phyloP scores from a whole-genome alignment of 176 grass and related monocot species.

The Hordeum vulgare region MorexV3_pseudomolecules_assembly NC_058520.1:77825450-77825949 shows the following conservation, averaged over 20 bases:
- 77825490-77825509: constrained; percentile 18
- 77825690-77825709: background rate
- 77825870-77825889: constrained; percentile 65
- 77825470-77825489: constrained; percentile 19
- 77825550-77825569: constrained; percentile 6
- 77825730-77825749: background rate
- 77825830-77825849: background rate
- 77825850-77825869: constrained; percentile 57
- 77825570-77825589: constrained; percentile 20
- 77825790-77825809: background rate
- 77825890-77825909: constrained; percentile 75
- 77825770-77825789: background rate
- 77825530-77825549: constrained; percentile 7
- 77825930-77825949: background rate
- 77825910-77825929: constrained; percentile 59
- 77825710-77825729: background rate
- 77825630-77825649: constrained; percentile 75
- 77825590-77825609: constrained; percentile 48
- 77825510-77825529: constrained; percentile 5
- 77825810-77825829: background rate
- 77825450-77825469: constrained; percentile 21
- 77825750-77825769: background rate
- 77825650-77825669: constrained; percentile 66
- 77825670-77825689: constrained; percentile 93
- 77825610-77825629: constrained; percentile 77